Evolutionary conservation across 2,329 filamentous ascomycete species (phyloP).

Genomic region (Fusarium torreyae): DNA sequence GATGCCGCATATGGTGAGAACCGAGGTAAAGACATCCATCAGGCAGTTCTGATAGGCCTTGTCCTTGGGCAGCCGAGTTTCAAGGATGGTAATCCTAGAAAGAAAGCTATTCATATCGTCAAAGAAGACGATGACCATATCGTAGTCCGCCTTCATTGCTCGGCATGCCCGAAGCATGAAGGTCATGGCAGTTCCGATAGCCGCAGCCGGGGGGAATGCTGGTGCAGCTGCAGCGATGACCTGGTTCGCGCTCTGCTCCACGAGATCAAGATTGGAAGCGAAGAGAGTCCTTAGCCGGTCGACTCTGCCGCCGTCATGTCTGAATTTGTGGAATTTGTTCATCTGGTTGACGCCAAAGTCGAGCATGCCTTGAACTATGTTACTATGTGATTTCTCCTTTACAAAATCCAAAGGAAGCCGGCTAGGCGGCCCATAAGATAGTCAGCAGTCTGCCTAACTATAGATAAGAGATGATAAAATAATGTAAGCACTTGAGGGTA

Average conservation of each 20-base stretch:
- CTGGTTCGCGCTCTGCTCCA: conserved; percentile 52
- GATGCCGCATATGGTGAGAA: conserved; percentile 53
- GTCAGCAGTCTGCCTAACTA: too few relatives aligned
- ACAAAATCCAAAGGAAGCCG: too few relatives aligned
- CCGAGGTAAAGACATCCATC: conserved; percentile 56
- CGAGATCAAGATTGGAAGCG: conserved; percentile 49
- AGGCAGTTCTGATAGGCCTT: conserved; percentile 54
- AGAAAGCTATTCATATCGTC: conserved; percentile 57
- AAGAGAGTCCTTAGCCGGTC: conserved; percentile 53
- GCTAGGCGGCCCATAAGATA: too few relatives aligned
- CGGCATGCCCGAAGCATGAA: conserved; percentile 53
- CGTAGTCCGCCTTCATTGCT: conserved; percentile 56
- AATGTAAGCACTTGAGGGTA: too few relatives aligned
- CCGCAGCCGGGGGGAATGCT: conserved; percentile 53
- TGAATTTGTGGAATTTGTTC: conserved; percentile 53
- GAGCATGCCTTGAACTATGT: conserved; percentile 44
- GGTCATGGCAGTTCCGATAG: conserved; percentile 54
- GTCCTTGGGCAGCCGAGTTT: conserved; percentile 51
- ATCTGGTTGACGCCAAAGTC: conserved; percentile 50
- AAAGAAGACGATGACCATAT: conserved; percentile 58
- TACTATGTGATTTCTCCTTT: too few relatives aligned
- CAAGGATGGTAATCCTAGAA: conserved; percentile 53
- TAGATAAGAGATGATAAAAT: too few relatives aligned
- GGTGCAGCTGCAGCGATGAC: conserved; percentile 50
- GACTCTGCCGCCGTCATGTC: conserved; percentile 54